Evolutionary conservation across 2,329 filamentous ascomycete species (phyloP).

Genomic region (Colletotrichum sp.): DNA sequence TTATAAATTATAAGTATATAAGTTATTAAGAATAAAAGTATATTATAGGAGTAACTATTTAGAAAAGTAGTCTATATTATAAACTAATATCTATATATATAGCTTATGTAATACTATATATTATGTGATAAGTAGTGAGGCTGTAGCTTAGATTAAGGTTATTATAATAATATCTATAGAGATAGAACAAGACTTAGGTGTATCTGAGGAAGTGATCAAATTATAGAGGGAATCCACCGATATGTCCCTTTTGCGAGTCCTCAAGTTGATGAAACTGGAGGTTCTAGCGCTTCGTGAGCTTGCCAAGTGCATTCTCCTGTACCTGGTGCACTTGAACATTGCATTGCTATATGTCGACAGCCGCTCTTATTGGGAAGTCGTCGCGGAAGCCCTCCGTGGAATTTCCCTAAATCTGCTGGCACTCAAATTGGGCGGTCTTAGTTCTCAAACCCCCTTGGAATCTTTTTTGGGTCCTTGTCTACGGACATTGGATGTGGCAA

Average conservation of each 20-base stretch:
- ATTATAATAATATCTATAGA: neutral
- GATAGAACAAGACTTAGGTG: neutral
- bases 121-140: too few relatives aligned
- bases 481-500: neutral
- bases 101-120: too few relatives aligned
- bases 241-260: neutral
- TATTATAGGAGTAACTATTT: too few relatives aligned
- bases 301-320: neutral
- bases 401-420: rapidly evolving
- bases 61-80: too few relatives aligned
- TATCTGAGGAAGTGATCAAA: neutral
- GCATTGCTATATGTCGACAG: neutral
- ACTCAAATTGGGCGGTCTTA: neutral
- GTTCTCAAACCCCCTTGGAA: neutral
- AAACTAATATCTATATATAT: too few relatives aligned
- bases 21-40: too few relatives aligned
- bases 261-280: neutral
- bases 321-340: neutral
- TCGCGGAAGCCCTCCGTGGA: neutral
- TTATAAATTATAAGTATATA: too few relatives aligned
- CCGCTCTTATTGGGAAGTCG: neutral
- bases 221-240: neutral
- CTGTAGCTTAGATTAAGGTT: too few relatives aligned
- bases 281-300: neutral
- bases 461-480: neutral